Conservation (phyloP, 2,329 filamentous ascomycete genomes). For the Aspergillus cejpii region DNA sequence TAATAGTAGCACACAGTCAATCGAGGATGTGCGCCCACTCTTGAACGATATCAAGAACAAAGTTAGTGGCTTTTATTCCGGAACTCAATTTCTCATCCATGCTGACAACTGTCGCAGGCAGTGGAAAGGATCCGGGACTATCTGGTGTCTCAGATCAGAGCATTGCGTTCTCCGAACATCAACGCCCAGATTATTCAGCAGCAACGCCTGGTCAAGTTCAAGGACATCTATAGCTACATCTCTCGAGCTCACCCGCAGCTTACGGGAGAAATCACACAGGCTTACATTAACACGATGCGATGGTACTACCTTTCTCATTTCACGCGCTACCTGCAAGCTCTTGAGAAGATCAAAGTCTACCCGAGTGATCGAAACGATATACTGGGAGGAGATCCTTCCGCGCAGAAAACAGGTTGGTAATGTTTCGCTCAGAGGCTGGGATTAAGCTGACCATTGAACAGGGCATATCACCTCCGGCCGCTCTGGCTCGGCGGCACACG, state of each 20-base stretch:
- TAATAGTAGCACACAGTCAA: constrained; percentile 61
- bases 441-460: constrained; percentile 14
- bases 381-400: constrained; percentile 68
- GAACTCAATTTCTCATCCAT: not conserved
- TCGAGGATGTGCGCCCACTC: constrained; percentile 76
- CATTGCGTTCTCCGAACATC: constrained; percentile 86
- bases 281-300: constrained; percentile 96
- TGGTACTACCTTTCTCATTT: constrained; percentile 98
- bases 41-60: constrained; percentile 78
- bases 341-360: constrained; percentile 80
- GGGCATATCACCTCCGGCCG: constrained; percentile 38
- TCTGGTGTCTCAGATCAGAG: constrained; percentile 88
- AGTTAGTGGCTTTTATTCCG: constrained; percentile 40
- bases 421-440: constrained; percentile 8
- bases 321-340: constrained; percentile 71
- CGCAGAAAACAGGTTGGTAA: constrained; percentile 50
- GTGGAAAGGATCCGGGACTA: constrained; percentile 91
- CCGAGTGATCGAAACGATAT: constrained; percentile 74
- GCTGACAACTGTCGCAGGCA: constrained; percentile 48
- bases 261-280: constrained; percentile 81
- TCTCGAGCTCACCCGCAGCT: constrained; percentile 74
- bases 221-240: constrained; percentile 80
- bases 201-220: constrained; percentile 80
- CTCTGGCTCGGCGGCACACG: constrained; percentile 50
- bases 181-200: constrained; percentile 97